These are phyloP conservation scores for Cryptococcus deneoformans DNA, from an alignment of 1,284 basidiomycete species.

Conservation along the genomic window DNA sequence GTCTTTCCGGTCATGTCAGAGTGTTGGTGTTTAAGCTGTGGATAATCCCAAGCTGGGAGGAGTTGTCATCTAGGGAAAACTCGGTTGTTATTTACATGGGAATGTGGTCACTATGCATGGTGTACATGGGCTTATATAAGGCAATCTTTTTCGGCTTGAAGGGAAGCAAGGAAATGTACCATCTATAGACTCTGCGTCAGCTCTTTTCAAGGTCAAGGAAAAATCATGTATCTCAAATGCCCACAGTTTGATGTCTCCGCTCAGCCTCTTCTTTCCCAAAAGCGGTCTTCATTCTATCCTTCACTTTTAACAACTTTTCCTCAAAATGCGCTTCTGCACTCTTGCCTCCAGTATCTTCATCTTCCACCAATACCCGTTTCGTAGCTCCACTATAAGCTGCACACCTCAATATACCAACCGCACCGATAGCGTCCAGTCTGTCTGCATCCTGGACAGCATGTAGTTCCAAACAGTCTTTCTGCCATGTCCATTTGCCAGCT, in stretches of 20 bases:
- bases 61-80: too few relatives aligned
- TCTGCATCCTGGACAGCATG: slow-evolving; percentile 93
- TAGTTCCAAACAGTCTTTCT: slow-evolving; percentile 70
- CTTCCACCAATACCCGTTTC: slow-evolving; percentile 15
- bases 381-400: slow-evolving; percentile 69
- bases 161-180: slow-evolving; percentile 53
- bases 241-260: slow-evolving; percentile 67
- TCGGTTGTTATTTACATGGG: too few relatives aligned
- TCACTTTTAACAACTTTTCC: slow-evolving; percentile 77
- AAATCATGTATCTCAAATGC: slow-evolving; percentile 34
- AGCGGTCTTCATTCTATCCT: slow-evolving; percentile 70
- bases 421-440: slow-evolving; percentile 85
- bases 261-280: slow-evolving; percentile 66
- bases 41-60: too few relatives aligned
- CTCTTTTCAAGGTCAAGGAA: not conserved
- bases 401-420: slow-evolving; percentile 82
- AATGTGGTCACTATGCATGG: not conserved
- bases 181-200: slow-evolving; percentile 49
- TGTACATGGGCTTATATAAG: not conserved
- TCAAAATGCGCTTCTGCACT: slow-evolving; percentile 81
- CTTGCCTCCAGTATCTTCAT: slow-evolving; percentile 53
- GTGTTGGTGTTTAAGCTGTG: too few relatives aligned
- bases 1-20: too few relatives aligned
- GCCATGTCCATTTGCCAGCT: slow-evolving; percentile 65
- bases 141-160: slow-evolving; percentile 21